Conservation (phyloP, 2,329 filamentous ascomycete genomes). For the Penicillium sumatraense region DNA sequence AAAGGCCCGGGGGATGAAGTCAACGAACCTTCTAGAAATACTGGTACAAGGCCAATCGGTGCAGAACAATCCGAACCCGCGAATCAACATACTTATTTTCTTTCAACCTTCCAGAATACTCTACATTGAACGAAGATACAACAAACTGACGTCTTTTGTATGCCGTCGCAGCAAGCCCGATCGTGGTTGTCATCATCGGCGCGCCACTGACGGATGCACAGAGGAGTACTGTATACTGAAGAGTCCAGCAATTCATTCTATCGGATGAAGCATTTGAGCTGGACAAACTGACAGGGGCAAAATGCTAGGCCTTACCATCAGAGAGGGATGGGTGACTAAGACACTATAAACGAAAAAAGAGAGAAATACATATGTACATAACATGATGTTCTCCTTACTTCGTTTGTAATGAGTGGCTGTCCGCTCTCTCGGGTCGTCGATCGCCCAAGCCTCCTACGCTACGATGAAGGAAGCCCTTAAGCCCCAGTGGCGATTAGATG, state of each 20-base stretch:
- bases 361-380: not conserved
- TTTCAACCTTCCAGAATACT: not conserved
- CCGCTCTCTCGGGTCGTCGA: not conserved
- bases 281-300: no score
- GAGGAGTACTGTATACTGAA: not conserved
- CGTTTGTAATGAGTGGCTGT: not conserved
- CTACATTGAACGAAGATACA: not conserved
- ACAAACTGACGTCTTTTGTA: not conserved
- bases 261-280: not conserved
- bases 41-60: not conserved
- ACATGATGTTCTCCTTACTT: not conserved
- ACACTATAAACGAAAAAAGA: not conserved
- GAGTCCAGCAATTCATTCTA: not conserved
- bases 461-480: not conserved
- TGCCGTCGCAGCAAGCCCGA: not conserved
- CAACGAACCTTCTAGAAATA: not conserved
- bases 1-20: not conserved
- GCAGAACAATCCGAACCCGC: not conserved
- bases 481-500: constrained; percentile 1
- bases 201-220: not conserved
- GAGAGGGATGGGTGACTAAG: not conserved
- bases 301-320: not conserved
- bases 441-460: not conserved
- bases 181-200: not conserved
- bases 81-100: not conserved